Base-by-base conservation (phyloP, 176 grass and related monocot genomes). In the Triticum monococcum region DNA sequence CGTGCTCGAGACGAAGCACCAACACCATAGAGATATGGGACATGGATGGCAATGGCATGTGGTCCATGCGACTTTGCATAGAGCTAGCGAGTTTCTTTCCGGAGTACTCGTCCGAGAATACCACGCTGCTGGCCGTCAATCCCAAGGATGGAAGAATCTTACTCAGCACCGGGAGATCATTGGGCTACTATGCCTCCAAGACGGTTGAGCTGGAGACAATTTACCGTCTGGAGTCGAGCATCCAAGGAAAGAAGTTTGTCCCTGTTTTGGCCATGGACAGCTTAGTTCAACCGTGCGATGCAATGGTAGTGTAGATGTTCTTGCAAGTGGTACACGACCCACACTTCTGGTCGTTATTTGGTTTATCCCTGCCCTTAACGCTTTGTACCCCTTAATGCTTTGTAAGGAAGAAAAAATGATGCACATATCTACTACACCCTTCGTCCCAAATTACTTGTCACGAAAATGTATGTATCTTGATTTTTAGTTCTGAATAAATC, bases 21-120 rank as follows among this genome's bases (percentile, higher is more conserved):
- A 57, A 59, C 48, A 77, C 50, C 46, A 52, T 77, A 52, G 48
- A 77, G 50, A 31, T 77, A 33, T 77, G 50, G 50, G 75, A 52
- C 31, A 22, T 77, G 46, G 48, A 72, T 72, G 20, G 68, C 68
- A 40, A 1, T 20, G 66, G 8, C 35, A 33, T 32, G 74, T 77
- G 48, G 75, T 78, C 75, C 31, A 12, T 60, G 9, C 28, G 20
- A 56, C 20, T 2, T 20, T 32, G 10, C 33, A 36, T 78, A 56
- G 18, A 78, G 9, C 75, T 78, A 1, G 52, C 8, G 5, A 12
- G 50, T 23, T 72, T 72, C 69, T 43, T 43, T n/a, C 69, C 37
- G 7, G 37, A 72, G 75, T 60, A 60, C 75, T 78, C 30, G 1
- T n/a, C 52, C 11, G 52, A 78, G 12, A n/a, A 32, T 31, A 13